phyloP scores from a whole-genome alignment of 2,329 filamentous ascomycete genomes.

The Chaetomium sp. region DNA sequence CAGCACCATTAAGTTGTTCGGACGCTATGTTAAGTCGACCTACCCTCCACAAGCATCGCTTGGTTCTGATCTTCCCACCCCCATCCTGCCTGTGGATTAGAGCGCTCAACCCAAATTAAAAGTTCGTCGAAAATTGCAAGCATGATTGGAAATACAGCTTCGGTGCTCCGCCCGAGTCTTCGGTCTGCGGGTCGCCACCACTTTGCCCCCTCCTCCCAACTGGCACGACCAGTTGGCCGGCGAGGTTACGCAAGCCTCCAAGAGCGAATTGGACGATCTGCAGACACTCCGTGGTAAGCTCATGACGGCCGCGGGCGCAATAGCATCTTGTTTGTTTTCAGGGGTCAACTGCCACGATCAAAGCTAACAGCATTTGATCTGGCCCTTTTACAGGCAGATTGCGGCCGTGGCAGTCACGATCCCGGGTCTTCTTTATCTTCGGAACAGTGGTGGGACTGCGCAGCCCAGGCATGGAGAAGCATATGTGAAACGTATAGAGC shows the following conservation, averaged over 20 bases:
- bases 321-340: background rate
- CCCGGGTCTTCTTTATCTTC: conserved; percentile 27
- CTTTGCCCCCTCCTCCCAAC: background rate
- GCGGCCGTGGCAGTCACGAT: conserved; percentile 28
- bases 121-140: background rate
- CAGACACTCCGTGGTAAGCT: conserved; percentile 32
- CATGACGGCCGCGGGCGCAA: background rate
- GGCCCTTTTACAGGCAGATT: conserved; percentile 23
- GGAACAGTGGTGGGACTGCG: background rate
- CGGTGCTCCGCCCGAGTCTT: conserved; percentile 17
- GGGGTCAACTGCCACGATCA: background rate
- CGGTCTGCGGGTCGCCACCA: conserved; percentile 11
- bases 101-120: background rate
- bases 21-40: background rate
- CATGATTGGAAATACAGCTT: conserved; percentile 17
- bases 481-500: background rate
- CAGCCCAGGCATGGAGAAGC: background rate
- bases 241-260: conserved; percentile 31
- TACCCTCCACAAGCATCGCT: background rate
- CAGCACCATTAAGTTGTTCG: too few species aligned
- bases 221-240: conserved; percentile 15
- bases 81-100: background rate
- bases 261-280: conserved; percentile 20
- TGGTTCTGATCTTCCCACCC: background rate
- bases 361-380: conserved; percentile 3